Conservation (phyloP, 345 rosid species). For the sweet orange (Citrus sinensis) region DNA sequence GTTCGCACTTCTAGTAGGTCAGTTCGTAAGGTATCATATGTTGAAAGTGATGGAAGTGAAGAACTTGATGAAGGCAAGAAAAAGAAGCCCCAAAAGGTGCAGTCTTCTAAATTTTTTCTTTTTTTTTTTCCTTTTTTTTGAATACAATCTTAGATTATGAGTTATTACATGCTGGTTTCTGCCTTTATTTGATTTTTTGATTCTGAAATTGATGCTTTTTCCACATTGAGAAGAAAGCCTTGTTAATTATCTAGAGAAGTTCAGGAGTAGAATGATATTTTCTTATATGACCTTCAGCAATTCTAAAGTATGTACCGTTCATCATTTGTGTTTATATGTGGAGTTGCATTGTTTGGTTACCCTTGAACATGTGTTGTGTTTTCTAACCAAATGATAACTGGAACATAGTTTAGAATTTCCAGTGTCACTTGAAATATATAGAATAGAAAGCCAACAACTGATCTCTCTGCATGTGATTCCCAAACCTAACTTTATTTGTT, state of each 20-base stretch:
- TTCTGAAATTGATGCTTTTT: neutral
- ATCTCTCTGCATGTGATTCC: neutral
- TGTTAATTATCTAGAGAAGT: neutral
- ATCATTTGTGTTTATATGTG: neutral
- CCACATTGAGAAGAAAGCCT: neutral
- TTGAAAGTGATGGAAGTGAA: slow-evolving; percentile 99
- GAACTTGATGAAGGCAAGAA: slow-evolving; percentile 78
- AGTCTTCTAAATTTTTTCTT: neutral
- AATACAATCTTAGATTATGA: neutral
- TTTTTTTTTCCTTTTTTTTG: neutral
- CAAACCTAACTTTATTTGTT: neutral
- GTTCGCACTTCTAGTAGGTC: slow-evolving; percentile 90
- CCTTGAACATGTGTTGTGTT: neutral
- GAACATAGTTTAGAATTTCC: neutral
- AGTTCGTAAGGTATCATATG: slow-evolving; percentile 94
- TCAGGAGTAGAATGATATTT: neutral
- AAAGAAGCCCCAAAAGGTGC: slow-evolving; percentile 77
- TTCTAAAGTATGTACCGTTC: too few relatives aligned
- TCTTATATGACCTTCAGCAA: neutral
- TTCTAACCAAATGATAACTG: neutral
- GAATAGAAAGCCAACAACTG: neutral
- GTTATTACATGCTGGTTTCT: neutral
- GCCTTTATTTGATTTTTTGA: slow-evolving; percentile 1
- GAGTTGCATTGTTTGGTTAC: neutral
- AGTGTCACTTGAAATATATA: neutral